Base-by-base conservation (phyloP, 495 filamentous ascomycete species). In the Penicillium argentinense region DNA sequence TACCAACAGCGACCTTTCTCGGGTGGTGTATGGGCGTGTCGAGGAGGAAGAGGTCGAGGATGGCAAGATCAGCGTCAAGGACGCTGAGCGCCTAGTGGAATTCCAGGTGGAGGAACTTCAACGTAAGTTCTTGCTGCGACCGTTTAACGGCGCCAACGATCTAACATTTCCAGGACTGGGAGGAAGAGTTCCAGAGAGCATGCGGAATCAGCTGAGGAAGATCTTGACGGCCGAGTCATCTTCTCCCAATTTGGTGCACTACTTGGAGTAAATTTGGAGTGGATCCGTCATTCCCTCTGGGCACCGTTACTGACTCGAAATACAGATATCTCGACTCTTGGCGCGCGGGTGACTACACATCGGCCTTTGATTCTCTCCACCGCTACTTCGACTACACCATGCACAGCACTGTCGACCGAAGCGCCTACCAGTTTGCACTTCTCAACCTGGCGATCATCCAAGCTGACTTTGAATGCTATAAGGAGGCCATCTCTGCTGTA, bases 351-450 rank as follows among this genome's bases (percentile, higher is more conserved):
- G 92, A 97, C 64, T 96, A 92, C 59, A 80, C 89, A 9, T 85
- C 84, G 0, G 85, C 92, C 0, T 91, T 97, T 62, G 91, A 98
- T 49, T 85, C 85, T 51, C 78, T 98, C 21, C 92, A 98, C 63
- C 85, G 90, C 28, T 97, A 96, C 65, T 98, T 96, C 60, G 93
- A 98, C 64, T 96, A 96, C 67, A 93, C 89, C 4, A 91, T 97
- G 88, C 88, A 95, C 50, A 88, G 82, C 53, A 63, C 53, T 30
- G 71, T 83, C 19, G 87, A 95, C 60, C 82, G 87, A 16, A 80
- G 79, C n/a, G 90, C 91, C 52, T 97, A 97, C 62, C 93, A 97
- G 56, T 97, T 97, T 61, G 95, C 95, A 9, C 73, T 97, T n/a
- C 80, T 98, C 51, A 96, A 96, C 59, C 75, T 95, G 18, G 91